These are phyloP conservation scores for Erysimum cheiranthoides DNA, from an alignment of 345 rosid genomes.

Conservation along the genomic window DNA sequence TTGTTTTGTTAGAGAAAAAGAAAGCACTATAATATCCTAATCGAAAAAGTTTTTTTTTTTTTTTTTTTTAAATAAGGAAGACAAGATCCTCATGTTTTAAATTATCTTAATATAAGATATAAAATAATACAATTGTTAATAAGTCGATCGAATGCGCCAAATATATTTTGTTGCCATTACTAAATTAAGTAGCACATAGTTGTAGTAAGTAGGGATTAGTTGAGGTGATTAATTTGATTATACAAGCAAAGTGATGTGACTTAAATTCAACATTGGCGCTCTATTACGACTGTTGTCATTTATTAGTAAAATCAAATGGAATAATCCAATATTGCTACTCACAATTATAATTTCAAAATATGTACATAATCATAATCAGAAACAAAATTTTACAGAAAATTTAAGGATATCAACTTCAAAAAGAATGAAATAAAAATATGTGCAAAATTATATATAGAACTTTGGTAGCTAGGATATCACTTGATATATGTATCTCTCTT, in stretches of 20 bases:
- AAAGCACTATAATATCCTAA: background rate
- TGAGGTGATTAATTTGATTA: conserved; percentile 36
- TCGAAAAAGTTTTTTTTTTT: background rate
- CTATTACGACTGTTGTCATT: conserved; percentile 28
- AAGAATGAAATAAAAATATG: background rate
- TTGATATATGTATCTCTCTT: conserved; percentile 32
- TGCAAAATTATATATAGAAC: conserved; percentile 1
- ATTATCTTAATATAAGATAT: background rate
- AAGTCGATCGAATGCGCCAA: background rate
- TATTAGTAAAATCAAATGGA: background rate
- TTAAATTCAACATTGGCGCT: conserved; percentile 24
- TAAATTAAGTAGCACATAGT: conserved; percentile 35
- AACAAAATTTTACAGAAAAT: background rate
- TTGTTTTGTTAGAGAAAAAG: background rate
- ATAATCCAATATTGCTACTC: background rate
- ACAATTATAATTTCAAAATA: too few relatives aligned
- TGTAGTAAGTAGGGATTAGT: conserved; percentile 42
- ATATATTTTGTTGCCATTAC: conserved; percentile 10
- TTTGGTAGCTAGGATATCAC: conserved; percentile 11
- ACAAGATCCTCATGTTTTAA: background rate
- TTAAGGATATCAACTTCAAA: background rate
- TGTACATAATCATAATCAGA: background rate
- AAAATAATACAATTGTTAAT: background rate
- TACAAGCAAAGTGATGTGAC: conserved; percentile 27
- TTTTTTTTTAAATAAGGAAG: too few relatives aligned